phyloP scores from a whole-genome alignment of 2,329 filamentous ascomycete species.

The Ophiostoma fasciatum region DNA sequence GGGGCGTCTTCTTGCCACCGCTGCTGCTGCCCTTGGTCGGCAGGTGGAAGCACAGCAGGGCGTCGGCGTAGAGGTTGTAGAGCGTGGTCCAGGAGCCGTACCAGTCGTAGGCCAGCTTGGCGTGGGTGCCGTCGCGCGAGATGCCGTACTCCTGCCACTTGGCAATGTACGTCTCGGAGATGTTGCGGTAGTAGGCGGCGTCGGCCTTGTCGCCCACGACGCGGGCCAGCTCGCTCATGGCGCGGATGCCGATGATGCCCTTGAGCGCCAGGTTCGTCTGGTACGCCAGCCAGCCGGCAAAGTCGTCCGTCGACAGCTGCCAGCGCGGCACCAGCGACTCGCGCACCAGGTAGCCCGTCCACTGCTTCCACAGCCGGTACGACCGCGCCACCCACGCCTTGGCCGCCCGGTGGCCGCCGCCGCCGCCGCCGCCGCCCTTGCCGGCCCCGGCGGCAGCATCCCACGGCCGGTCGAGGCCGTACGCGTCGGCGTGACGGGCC shows the following conservation, averaged over 20 bases:
- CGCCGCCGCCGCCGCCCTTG: constrained; percentile 27
- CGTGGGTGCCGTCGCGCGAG: constrained; percentile 51
- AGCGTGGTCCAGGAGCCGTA: constrained; percentile 65
- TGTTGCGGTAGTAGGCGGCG: constrained; percentile 43
- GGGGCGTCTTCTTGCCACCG: constrained; percentile 12
- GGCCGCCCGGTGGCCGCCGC: constrained; percentile 28
- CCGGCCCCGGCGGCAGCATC: too few species aligned
- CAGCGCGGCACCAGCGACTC: constrained; percentile 55
- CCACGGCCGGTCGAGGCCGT: constrained; percentile 30
- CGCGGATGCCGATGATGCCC: constrained; percentile 64
- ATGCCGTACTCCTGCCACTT: constrained; percentile 57
- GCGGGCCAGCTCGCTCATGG: constrained; percentile 55
- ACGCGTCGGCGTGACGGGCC: constrained; percentile 10
- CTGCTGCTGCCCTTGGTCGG: constrained; percentile 7
- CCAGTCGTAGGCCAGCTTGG: constrained; percentile 63
- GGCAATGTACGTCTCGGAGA: constrained; percentile 50
- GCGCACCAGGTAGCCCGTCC: constrained; percentile 59
- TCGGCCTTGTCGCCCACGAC: constrained; percentile 44
- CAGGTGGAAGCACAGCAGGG: constrained; percentile 21
- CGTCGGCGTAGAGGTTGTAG: constrained; percentile 60
- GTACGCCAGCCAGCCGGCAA: constrained; percentile 58
- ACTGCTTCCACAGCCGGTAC: constrained; percentile 60
- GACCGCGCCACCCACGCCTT: constrained; percentile 30
- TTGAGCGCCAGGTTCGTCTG: constrained; percentile 66
- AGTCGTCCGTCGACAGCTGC: constrained; percentile 65